phyloP scores from a whole-genome alignment of 495 filamentous ascomycete species.

The Thermothielavioides terrestris region DNA sequence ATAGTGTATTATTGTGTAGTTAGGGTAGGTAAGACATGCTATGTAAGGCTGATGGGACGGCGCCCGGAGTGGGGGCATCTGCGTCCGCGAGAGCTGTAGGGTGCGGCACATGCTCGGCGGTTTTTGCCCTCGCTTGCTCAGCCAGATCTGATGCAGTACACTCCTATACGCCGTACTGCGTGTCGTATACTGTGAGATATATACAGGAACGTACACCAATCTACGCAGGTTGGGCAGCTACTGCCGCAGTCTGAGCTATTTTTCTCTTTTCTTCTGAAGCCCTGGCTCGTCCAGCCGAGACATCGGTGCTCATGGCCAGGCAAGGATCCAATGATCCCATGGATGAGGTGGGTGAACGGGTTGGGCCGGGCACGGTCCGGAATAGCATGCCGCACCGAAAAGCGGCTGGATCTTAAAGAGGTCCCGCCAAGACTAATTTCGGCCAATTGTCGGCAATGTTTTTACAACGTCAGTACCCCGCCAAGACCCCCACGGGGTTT shows the following conservation, averaged over 20 bases:
- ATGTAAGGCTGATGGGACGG: no score
- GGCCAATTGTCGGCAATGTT: no score
- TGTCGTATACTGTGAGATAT: no score
- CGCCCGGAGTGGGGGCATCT: not conserved
- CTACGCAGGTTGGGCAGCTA: not conserved
- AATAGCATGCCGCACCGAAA: no score
- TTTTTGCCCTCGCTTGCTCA: not conserved
- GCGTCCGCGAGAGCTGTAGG: not conserved
- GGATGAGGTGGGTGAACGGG: not conserved
- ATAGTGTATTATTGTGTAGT: no score
- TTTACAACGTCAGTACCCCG: no score
- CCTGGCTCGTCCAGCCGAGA: conserved; percentile 3
- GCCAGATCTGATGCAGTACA: not conserved
- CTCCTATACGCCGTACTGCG: no score
- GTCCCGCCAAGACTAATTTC: no score
- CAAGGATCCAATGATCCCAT: not conserved
- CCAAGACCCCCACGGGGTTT: no score
- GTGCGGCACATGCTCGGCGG: not conserved
- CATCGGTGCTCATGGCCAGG: not conserved
- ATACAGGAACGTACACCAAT: not conserved
- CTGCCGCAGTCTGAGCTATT: conserved; percentile 9
- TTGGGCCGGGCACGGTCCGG: not conserved
- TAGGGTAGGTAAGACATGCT: no score
- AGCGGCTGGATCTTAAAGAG: no score
- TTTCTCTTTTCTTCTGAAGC: not conserved